Base-by-base conservation (phyloP, 1,284 basidiomycete genomes). In the Microstroma glucosiphilum region DNA sequence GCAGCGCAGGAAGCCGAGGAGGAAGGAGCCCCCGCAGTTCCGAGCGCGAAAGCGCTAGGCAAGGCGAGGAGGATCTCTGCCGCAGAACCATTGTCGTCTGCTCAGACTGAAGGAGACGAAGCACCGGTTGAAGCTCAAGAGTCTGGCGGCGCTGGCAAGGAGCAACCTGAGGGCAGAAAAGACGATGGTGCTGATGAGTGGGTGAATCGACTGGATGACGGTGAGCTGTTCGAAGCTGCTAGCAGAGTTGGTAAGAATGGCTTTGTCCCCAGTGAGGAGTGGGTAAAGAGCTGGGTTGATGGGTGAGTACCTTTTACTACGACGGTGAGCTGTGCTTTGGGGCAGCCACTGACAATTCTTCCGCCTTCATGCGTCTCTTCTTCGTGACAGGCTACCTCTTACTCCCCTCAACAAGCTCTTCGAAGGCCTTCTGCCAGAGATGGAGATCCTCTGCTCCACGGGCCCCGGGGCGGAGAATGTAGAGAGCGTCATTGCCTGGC, bases 261-360 rank as follows among this genome's bases (percentile, higher is more conserved):
- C 0, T 78, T 78, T 56, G 61, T 69, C 0, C 70, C 77, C 1
- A 76, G 69, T 1, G 63, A 73, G 46, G 68, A 48, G 6, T 79
- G 77, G 77, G 69, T 75, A 3, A 59, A 61, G 1, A 65, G 68
- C 2, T 78, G 76, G 76, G 62, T 64, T 25, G 53, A 58, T n/a
- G 63, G 64, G 57, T 58, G 60, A 58, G 56, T 46, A 15, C 7
- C n/a, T 17, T 19, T 1, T 37, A 37, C 30, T 37, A 37, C 9
- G 30, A 37, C 3, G 9, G 30, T 37, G 9, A 9, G 3, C 3
- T 37, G 30, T 37, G 30, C 9, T 37, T 37, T 9, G 30, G 4
- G 30, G 30, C 30, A 37, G 30, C 3, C 30, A 9, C 30, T 37
- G 30, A 37, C 30, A 11, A 19, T 15, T 13, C 49, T 53, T 21